These are phyloP conservation scores for Schizothecium vesticola DNA, from an alignment of 495 filamentous ascomycete species.

Conservation along the genomic window DNA sequence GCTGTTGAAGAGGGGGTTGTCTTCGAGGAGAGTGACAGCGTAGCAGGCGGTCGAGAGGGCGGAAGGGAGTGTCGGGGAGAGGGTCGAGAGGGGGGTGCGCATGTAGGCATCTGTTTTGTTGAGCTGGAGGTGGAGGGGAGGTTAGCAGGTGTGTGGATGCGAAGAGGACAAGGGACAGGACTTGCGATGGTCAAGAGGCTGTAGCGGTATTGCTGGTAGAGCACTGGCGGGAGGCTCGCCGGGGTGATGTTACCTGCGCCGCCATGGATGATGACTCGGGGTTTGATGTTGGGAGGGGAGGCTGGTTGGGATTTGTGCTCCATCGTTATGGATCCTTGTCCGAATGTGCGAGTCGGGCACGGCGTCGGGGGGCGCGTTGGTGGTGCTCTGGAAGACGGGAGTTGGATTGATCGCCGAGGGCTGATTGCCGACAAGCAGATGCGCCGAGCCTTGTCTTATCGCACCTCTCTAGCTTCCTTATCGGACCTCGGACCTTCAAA, in stretches of 20 bases:
- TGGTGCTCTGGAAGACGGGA: neutral
- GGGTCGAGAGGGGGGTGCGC: conserved; percentile 17
- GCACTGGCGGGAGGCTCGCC: conserved; percentile 55
- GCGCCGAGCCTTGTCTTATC: neutral
- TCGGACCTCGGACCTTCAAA: neutral
- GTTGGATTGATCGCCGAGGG: neutral
- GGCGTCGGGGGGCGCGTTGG: too few relatives aligned
- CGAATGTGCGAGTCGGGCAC: neutral
- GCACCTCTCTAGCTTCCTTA: neutral
- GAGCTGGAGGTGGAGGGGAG: conserved; percentile 18
- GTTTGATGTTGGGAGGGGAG: conserved; percentile 33
- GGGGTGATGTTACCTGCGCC: conserved; percentile 78
- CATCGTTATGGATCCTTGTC: conserved; percentile 11
- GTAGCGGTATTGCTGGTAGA: conserved; percentile 54
- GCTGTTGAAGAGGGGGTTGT: conserved; percentile 80
- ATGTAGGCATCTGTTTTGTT: conserved; percentile 34
- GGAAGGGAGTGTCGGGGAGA: conserved; percentile 23
- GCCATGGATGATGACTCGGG: conserved; percentile 80
- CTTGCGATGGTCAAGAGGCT: conserved; percentile 59
- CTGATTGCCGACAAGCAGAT: neutral
- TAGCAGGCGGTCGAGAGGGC: conserved; percentile 70
- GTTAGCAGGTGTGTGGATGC: neutral
- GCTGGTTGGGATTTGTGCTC: conserved; percentile 26
- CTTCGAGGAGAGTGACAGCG: conserved; percentile 72
- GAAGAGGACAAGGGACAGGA: neutral